Conservation (phyloP, 2,329 filamentous ascomycete species). For the Elsinoe perseae region DNA sequence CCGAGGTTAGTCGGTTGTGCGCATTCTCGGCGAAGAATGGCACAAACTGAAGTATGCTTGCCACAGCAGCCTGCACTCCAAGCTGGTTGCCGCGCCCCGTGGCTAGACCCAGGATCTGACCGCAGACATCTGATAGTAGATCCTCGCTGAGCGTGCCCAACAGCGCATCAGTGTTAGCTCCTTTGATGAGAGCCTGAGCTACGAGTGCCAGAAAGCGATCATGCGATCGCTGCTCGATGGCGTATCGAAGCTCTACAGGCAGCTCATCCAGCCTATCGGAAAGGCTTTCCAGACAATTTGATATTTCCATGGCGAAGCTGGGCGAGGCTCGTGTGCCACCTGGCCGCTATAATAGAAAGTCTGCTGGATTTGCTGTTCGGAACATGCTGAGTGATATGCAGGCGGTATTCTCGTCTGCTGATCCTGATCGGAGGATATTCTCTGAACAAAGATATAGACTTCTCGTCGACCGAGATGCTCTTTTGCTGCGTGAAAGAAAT, state of each 20-base stretch:
- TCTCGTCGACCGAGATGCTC: constrained; percentile 28
- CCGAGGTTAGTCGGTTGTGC: constrained; percentile 36
- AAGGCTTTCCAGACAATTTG: constrained; percentile 17
- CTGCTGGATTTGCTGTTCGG: not conserved
- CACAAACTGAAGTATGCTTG: constrained; percentile 71
- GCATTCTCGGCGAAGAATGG: constrained; percentile 70
- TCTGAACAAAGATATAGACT: not conserved
- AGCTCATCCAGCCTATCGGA: constrained; percentile 45
- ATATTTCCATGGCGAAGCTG: constrained; percentile 18
- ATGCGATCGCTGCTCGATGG: constrained; percentile 57
- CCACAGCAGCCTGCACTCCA: constrained; percentile 28
- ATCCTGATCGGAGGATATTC: not conserved
- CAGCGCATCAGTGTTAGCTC: constrained; percentile 57
- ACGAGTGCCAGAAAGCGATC: constrained; percentile 64
- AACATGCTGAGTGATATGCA: not conserved
- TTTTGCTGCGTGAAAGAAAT: constrained; percentile 19
- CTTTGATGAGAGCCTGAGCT: constrained; percentile 59
- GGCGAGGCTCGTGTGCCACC: not conserved
- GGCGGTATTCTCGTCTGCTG: not conserved
- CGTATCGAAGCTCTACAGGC: constrained; percentile 60
- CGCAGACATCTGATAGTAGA: constrained; percentile 70
- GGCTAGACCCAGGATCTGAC: not conserved
- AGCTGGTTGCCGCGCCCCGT: not conserved
- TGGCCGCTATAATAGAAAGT: not conserved
- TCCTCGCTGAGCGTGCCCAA: constrained; percentile 68